A percentile compares a stretch with the other conserved stretches of the same genome.
These are phyloP conservation scores for Syncephalastrum sp. DNA, from an alignment of 371 early-diverging fungal genomes.

Conservation along the genomic window DNA sequence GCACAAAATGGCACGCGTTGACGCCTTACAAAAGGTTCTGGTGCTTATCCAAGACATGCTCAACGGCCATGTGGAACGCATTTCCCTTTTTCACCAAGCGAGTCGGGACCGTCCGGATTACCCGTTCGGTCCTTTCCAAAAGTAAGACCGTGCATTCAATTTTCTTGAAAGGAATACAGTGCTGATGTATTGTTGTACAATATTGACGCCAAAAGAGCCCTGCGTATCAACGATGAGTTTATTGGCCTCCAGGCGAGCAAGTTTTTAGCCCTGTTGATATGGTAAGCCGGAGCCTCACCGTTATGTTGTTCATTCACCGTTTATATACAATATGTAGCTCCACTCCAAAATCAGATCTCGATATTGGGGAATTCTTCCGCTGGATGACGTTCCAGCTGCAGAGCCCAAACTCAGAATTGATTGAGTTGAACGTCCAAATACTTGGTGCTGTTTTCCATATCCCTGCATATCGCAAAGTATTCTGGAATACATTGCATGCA, in stretches of 20 bases:
- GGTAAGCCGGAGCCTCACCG: constrained; percentile 24
- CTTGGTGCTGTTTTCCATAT: constrained; percentile 76
- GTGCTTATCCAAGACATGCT: constrained; percentile 87
- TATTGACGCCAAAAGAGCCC: constrained; percentile 49
- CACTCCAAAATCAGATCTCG: constrained; percentile 27
- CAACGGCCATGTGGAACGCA: constrained; percentile 58
- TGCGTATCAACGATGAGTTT: constrained; percentile 86
- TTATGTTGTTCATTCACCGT: neutral
- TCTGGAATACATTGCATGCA: constrained; percentile 66
- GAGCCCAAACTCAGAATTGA: constrained; percentile 68
- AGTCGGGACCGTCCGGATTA: constrained; percentile 38
- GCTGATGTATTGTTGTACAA: neutral
- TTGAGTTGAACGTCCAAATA: constrained; percentile 85
- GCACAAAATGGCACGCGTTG: constrained; percentile 80
- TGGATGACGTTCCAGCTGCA: constrained; percentile 77
- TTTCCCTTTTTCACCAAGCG: constrained; percentile 50
- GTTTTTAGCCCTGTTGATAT: constrained; percentile 67
- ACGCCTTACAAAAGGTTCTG: constrained; percentile 86
- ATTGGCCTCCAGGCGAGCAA: constrained; percentile 85
- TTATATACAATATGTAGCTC: constrained; percentile 18
- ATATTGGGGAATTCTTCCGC: constrained; percentile 60
- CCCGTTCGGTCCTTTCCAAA: constrained; percentile 69
- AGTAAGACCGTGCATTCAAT: constrained; percentile 39
- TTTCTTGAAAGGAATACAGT: neutral
- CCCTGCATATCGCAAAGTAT: constrained; percentile 57